Percentiles rank a stretch among this genome's conserved stretches.
Conservation (phyloP, 345 rosid genomes). For the Pugionium cornutum region DNA sequence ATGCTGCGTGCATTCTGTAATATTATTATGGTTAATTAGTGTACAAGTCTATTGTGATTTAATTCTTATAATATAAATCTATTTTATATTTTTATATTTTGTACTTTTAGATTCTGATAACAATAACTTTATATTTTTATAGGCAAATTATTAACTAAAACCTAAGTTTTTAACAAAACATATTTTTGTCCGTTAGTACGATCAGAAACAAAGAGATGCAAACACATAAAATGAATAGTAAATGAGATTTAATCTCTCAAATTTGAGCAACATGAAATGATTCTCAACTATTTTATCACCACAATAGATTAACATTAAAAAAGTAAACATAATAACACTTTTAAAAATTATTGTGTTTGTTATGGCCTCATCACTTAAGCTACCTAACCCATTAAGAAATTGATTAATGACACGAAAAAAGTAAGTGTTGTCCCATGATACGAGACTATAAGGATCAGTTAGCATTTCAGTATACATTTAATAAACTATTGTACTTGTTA, state of each 20-base stretch:
- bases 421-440: conserved; percentile 20
- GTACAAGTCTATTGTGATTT: too few species aligned
- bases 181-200: neutral
- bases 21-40: too few species aligned
- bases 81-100: too few species aligned
- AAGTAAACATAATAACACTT: neutral
- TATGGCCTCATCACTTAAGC: conserved; percentile 37
- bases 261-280: neutral
- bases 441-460: conserved; percentile 7
- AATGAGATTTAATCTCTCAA: neutral
- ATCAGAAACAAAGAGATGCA: too few species aligned
- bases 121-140: too few species aligned
- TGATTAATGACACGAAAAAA: conserved; percentile 15
- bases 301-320: neutral
- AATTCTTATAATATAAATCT: too few species aligned
- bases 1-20: too few species aligned
- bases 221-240: neutral
- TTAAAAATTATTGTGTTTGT: conserved; percentile 35
- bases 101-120: too few species aligned
- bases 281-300: neutral
- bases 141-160: neutral
- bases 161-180: neutral
- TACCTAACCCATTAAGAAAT: conserved; percentile 37
- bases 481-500: too few species aligned
- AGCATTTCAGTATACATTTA: neutral